Evolutionary conservation across 306 rosid species (phyloP).

Genomic region (Dalbergia cultrata): DNA sequence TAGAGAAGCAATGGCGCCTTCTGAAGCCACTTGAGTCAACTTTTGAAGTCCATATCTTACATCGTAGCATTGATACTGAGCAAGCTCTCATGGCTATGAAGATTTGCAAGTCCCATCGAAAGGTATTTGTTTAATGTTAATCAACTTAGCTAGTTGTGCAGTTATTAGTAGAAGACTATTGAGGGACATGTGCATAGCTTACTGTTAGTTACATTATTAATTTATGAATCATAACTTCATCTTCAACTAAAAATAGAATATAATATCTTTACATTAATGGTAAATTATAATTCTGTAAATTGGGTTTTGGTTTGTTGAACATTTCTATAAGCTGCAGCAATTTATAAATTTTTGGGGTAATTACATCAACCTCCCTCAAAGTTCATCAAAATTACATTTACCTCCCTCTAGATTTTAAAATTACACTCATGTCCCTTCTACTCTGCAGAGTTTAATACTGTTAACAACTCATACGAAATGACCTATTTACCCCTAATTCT

Average conservation of each 20-base stretch:
- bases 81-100: slow-evolving; percentile 84
- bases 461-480: too few species aligned
- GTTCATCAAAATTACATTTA: too few species aligned
- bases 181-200: background rate
- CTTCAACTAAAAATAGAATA: slow-evolving; percentile 25
- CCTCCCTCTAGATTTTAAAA: too few species aligned
- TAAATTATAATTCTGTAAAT: slow-evolving; percentile 16
- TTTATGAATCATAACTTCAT: background rate
- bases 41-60: slow-evolving; percentile 82
- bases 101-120: slow-evolving; percentile 85
- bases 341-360: background rate
- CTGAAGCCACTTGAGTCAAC: slow-evolving; percentile 72
- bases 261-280: background rate
- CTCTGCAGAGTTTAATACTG: too few species aligned
- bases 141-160: slow-evolving; percentile 28
- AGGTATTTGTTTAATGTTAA: slow-evolving; percentile 55
- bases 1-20: slow-evolving; percentile 85
- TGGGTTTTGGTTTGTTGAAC: slow-evolving; percentile 4
- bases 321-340: slow-evolving; percentile 20
- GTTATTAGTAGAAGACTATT: slow-evolving; percentile 5
- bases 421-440: too few species aligned
- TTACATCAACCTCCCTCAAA: too few species aligned
- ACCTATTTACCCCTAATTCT: too few species aligned
- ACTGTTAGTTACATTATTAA: slow-evolving; percentile 3
- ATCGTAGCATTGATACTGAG: slow-evolving; percentile 89